Base-by-base conservation (phyloP, 176 grass and related monocot genomes). In the Ampelocalamus luodianensis region DNA sequence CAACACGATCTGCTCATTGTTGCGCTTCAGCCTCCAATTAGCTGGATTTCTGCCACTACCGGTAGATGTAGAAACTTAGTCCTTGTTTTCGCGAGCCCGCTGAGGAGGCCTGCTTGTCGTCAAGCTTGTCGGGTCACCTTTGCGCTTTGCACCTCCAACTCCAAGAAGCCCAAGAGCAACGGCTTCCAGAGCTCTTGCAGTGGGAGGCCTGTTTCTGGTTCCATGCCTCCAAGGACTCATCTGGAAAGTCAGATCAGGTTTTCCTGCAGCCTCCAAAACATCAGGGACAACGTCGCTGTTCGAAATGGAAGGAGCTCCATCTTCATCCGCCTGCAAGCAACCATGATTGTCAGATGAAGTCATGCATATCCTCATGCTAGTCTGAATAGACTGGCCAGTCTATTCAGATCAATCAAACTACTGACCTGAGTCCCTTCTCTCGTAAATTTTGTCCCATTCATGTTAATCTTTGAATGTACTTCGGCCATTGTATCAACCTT, bases 161-260 rank as follows among this genome's bases (percentile, higher is more conserved):
- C 83, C 90, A 36, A 94, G 80, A 85, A 94, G 82, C 29, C 89
- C 92, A 82, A 75, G 77, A 39, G 92, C 87, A 82, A 94, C 65
- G 53, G 92, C 89, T 84, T 91, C 87, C 9, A 94, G 77, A 53
- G 92, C 89, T 82, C 43, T 85, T 44, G 58, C 24, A 7, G 89
- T 94, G 53, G 92, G 92, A 34, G 89, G 89, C 39, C 92, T 61
- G 61, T 78, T 87, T 83, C 92, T 91, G 1, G 92, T 94, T 66
- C 92, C 83, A 26, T 74, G 80, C 80, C 92, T 88, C 18, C 73
- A 51, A 42, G 81, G 74, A 64, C 38, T 85, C 7, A 42, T 61
- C n/a, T 32, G 15, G 54, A 78, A 16, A 20, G 73, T 70, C 66
- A 65, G 58, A 68, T 87, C 89, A 56, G 45, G 29, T 87, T 70